A percentile compares a stretch with the other conserved stretches of the same genome.
These are phyloP conservation scores for Naganishia friedmannii DNA, from an alignment of 768 basidiomycete genomes.

Conservation along the genomic window DNA sequence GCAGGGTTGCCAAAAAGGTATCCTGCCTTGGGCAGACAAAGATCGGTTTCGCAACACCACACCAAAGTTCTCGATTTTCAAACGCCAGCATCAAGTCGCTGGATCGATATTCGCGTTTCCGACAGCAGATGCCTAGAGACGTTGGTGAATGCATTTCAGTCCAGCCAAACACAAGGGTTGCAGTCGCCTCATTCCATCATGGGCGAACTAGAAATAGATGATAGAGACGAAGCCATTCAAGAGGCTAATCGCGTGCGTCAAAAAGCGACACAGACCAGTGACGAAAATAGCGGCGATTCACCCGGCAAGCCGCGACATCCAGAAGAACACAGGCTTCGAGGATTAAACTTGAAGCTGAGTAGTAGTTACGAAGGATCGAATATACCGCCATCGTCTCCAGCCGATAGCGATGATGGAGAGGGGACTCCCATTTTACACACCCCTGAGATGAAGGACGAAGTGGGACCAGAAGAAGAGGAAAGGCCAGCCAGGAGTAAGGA, in stretches of 20 bases:
- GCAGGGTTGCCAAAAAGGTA: background rate
- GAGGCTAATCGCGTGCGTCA: background rate
- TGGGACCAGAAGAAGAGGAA: background rate
- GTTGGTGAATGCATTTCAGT: slow-evolving; percentile 13
- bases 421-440: background rate
- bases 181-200: slow-evolving; percentile 14
- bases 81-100: background rate
- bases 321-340: background rate
- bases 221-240: slow-evolving; percentile 19
- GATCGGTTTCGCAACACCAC: background rate
- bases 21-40: background rate
- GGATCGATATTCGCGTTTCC: slow-evolving; percentile 11
- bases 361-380: background rate
- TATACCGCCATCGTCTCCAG: background rate
- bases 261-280: background rate
- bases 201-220: slow-evolving; percentile 15
- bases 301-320: background rate
- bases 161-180: slow-evolving; percentile 12
- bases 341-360: slow-evolving; percentile 3
- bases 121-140: slow-evolving; percentile 13
- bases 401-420: slow-evolving; percentile 3
- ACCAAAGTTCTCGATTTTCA: background rate
- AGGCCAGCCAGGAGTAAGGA: slow-evolving; percentile 13
- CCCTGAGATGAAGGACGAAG: background rate
- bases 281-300: no score